Evolutionary conservation across 768 basidiomycete species (phyloP).

Genomic region (Xerocomellus intermedius): DNA sequence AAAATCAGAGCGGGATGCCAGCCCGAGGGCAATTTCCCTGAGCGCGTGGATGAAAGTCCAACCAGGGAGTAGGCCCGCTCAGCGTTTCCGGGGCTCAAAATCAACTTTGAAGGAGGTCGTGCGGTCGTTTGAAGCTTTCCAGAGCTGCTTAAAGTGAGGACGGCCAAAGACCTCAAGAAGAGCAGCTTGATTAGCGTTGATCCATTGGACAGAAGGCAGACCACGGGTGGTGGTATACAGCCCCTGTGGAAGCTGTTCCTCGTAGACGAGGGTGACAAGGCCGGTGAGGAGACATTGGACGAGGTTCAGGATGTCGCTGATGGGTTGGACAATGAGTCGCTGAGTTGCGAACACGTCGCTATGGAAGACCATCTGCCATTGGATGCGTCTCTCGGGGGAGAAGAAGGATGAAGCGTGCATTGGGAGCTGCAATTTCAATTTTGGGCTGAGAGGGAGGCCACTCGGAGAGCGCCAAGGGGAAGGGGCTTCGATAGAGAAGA

Average conservation of each 20-base stretch:
- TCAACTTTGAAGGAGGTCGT: conserved; percentile 74
- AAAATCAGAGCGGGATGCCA: conserved; percentile 13
- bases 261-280: conserved; percentile 67
- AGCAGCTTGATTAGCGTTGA: conserved; percentile 62
- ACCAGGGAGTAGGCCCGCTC: conserved; percentile 20
- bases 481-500: conserved; percentile 76
- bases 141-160: conserved; percentile 67
- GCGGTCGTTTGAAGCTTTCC: conserved; percentile 70
- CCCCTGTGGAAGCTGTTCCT: conserved; percentile 71
- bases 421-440: conserved; percentile 69
- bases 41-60: conserved; percentile 6
- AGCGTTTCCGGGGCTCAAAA: conserved; percentile 45
- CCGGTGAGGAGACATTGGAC: conserved; percentile 74
- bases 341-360: conserved; percentile 72
- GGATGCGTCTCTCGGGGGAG: conserved; percentile 77
- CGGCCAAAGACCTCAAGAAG: conserved; percentile 75
- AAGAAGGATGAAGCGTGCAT: conserved; percentile 83
- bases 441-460: conserved; percentile 75
- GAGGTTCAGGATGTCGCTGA: conserved; percentile 67
- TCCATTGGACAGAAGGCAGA: conserved; percentile 75
- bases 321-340: conserved; percentile 63
- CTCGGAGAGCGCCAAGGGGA: conserved; percentile 76
- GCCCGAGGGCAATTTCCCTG: conserved; percentile 12
- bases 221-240: conserved; percentile 74
- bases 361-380: conserved; percentile 91